Conservation (phyloP, 306 rosid species). For the Chamaecrista fasciculata region DNA sequence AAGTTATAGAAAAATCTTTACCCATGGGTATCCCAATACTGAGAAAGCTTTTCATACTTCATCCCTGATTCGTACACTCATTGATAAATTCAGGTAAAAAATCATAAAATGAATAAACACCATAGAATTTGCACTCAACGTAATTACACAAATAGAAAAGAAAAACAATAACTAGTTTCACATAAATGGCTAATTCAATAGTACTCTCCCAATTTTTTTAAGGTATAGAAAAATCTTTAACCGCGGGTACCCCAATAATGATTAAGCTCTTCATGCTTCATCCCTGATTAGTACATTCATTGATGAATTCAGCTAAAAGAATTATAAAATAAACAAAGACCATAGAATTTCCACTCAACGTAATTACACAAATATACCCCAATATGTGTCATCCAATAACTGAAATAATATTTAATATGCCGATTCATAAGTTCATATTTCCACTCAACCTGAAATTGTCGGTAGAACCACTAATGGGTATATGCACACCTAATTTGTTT, state of each 20-base stretch:
- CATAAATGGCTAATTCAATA: background rate
- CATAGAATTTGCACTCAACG: background rate
- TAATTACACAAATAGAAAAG: too few relatives aligned
- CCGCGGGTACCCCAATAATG: background rate
- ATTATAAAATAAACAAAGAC: background rate
- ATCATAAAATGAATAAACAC: background rate
- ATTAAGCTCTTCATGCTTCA: slow-evolving; percentile 17
- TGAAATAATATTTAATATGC: background rate
- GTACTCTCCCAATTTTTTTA: background rate
- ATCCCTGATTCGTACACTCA: slow-evolving; percentile 15
- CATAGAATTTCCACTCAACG: background rate
- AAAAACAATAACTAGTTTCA: background rate
- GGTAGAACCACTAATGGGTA: too few relatives aligned
- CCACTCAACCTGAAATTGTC: too few relatives aligned
- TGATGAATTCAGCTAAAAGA: slow-evolving; percentile 14
- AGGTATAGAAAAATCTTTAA: background rate
- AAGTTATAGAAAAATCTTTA: background rate
- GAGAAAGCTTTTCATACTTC: slow-evolving; percentile 17
- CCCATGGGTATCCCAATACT: background rate
- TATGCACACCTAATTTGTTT: too few relatives aligned
- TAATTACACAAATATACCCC: background rate
- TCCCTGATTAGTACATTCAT: slow-evolving; percentile 12
- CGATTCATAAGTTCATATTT: slow-evolving; percentile 1
- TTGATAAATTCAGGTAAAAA: slow-evolving; percentile 11
- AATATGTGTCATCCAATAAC: background rate